phyloP scores from a whole-genome alignment of 1,284 basidiomycete species.

The Cryptococcus sp. region DNA sequence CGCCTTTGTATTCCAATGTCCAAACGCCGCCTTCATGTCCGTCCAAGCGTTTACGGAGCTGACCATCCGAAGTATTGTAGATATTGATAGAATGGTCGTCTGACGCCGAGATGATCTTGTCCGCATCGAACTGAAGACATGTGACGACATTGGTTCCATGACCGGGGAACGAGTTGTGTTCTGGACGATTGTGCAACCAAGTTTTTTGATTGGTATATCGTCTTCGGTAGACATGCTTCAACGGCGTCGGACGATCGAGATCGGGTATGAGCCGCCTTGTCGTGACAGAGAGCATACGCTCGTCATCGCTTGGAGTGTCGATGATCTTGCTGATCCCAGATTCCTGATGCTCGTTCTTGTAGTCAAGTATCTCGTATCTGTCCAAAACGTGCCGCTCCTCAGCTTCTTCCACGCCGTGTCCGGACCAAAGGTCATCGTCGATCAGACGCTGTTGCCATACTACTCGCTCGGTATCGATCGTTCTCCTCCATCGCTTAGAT shows the following conservation, averaged over 20 bases:
- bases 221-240: constrained; percentile 49
- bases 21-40: constrained; percentile 95
- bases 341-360: constrained; percentile 12
- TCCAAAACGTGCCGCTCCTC: constrained; percentile 41
- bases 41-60: constrained; percentile 69
- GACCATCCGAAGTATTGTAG: constrained; percentile 78
- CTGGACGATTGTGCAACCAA: constrained; percentile 52
- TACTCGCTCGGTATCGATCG: constrained; percentile 45
- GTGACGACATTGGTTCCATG: constrained; percentile 89
- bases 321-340: constrained; percentile 13
- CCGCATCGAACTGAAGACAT: constrained; percentile 86
- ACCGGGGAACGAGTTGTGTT: constrained; percentile 76
- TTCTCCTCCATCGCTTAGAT: constrained; percentile 43
- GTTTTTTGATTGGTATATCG: constrained; percentile 62
- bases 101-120: constrained; percentile 84
- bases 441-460: constrained; percentile 47
- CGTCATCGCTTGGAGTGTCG: constrained; percentile 38
- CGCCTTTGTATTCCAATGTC: constrained; percentile 72
- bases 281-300: constrained; percentile 24
- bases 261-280: constrained; percentile 2
- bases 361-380: constrained; percentile 41
- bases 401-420: constrained; percentile 48
- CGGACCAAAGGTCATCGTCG: constrained; percentile 44
- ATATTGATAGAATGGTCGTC: constrained; percentile 80
- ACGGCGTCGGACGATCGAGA: constrained; percentile 32